Evolutionary conservation across 441 rosid genomes (phyloP).

Genomic region (Dalechampia spathulata): DNA sequence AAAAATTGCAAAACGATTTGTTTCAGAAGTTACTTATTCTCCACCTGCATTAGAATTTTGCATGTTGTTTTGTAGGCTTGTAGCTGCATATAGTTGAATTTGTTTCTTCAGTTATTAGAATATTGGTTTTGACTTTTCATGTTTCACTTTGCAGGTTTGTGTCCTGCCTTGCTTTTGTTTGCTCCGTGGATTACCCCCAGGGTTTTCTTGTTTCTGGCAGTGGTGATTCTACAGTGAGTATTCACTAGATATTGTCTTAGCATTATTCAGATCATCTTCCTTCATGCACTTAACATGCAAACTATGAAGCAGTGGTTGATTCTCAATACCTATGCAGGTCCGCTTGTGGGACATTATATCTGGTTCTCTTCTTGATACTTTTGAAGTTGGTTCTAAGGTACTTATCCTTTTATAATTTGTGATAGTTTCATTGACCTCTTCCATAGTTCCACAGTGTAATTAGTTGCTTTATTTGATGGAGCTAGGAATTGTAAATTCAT

Average conservation of each 20-base stretch:
- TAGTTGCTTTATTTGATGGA: neutral
- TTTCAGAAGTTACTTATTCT: no score
- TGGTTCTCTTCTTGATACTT: constrained; percentile 82
- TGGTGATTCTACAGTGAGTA: constrained; percentile 85
- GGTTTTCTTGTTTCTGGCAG: constrained; percentile 89
- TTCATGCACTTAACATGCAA: constrained; percentile 3
- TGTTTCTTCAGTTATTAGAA: neutral
- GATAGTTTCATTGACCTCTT: neutral
- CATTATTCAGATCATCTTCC: neutral
- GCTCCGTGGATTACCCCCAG: constrained; percentile 38
- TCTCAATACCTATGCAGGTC: constrained; percentile 39
- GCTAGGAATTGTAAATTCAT: neutral
- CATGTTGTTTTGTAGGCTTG: neutral
- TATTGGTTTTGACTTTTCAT: constrained; percentile 8
- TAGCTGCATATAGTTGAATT: neutral
- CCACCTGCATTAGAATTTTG: neutral
- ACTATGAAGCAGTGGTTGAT: constrained; percentile 14
- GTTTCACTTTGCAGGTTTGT: constrained; percentile 47
- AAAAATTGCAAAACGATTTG: neutral
- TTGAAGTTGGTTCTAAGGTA: constrained; percentile 70
- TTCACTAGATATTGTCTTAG: constrained; percentile 11
- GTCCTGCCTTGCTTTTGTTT: constrained; percentile 63
- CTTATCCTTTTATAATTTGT: neutral
- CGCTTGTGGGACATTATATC: constrained; percentile 79
- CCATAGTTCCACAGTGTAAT: neutral